Evolutionary conservation across 73 alveolate species (phyloP).

Genomic region (Tetrahymena borealis): DNA sequence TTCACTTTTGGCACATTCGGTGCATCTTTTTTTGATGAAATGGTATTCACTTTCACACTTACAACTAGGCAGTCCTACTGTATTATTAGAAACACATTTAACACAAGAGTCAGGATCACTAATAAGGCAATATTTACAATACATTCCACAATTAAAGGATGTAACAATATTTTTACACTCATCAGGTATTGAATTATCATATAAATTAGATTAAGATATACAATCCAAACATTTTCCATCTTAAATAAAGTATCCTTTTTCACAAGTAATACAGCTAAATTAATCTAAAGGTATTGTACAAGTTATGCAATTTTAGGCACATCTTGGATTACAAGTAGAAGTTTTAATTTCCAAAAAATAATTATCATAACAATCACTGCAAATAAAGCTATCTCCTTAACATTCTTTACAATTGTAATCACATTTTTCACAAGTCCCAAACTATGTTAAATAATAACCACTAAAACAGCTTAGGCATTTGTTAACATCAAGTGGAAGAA

Average conservation of each 20-base stretch:
- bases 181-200: not conserved
- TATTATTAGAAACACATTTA: not conserved
- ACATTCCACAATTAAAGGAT: not conserved
- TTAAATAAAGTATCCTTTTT: not conserved
- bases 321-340: not conserved
- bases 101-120: not conserved
- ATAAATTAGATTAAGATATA: not conserved
- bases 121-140: not conserved
- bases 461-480: not conserved
- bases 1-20: not conserved
- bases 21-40: not conserved
- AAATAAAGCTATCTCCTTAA: not conserved
- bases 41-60: not conserved
- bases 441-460: not conserved
- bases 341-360: not conserved
- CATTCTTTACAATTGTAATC: not conserved
- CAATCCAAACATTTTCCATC: not conserved
- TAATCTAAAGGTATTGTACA: not conserved
- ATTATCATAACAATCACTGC: not conserved
- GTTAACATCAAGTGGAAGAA: not conserved
- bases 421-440: not conserved
- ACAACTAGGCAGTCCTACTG: not conserved
- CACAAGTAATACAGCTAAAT: not conserved
- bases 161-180: not conserved
- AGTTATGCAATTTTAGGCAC: not conserved